Conservation (phyloP, 2,329 filamentous ascomycete species). For the Penicillium sp. region DNA sequence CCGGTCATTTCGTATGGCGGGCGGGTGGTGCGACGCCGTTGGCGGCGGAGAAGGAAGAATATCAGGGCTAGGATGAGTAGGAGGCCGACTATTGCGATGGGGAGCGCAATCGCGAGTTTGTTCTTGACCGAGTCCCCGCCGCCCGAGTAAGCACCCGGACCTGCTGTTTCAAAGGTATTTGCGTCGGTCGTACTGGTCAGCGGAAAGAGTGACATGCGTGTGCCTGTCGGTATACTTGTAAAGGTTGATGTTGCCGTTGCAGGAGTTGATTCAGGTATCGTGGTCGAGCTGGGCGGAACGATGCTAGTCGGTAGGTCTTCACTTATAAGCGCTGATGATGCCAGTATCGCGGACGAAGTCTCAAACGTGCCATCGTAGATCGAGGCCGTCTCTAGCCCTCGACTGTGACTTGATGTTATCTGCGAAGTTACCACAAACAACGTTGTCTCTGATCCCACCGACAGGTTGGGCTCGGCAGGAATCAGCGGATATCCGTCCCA, state of each 20-base stretch:
- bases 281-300: not conserved
- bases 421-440: not conserved
- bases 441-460: not conserved
- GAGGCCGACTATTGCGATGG: slow-evolving; percentile 33
- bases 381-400: not conserved
- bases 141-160: slow-evolving; percentile 6
- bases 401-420: not conserved
- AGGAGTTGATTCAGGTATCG: not conserved
- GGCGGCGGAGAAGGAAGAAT: slow-evolving; percentile 29
- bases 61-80: slow-evolving; percentile 25
- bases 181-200: not conserved
- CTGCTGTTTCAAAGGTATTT: not conserved
- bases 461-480: not conserved
- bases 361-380: not conserved
- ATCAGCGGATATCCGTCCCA: not conserved
- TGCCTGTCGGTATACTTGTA: not conserved
- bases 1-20: slow-evolving; percentile 12
- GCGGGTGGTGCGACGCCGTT: slow-evolving; percentile 14
- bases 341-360: not conserved
- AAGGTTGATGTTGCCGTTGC: not conserved
- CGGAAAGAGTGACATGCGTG: not conserved
- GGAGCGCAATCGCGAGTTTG: slow-evolving; percentile 37
- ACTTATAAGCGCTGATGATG: too few relatives aligned
- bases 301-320: not conserved
- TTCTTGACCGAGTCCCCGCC: slow-evolving; percentile 19